A percentile compares a stretch with the other conserved stretches of the same genome.
phyloP scores from a whole-genome alignment of 495 filamentous ascomycete species.

The Penicillium cinerascens region DNA sequence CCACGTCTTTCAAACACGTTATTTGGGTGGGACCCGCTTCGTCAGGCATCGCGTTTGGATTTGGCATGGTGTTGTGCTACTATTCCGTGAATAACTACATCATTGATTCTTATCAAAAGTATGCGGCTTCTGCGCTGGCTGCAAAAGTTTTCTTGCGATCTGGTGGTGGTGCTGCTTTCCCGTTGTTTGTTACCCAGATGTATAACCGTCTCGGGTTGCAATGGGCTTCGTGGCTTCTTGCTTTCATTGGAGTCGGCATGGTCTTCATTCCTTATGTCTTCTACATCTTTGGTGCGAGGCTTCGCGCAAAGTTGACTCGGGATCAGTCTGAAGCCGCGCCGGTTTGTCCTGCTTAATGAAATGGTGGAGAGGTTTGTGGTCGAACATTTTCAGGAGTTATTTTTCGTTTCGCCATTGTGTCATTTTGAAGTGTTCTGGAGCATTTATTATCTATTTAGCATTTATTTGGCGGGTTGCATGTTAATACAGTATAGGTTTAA shows the following conservation, averaged over 20 bases:
- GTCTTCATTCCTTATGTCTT: slow-evolving; percentile 47
- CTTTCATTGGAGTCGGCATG: slow-evolving; percentile 48
- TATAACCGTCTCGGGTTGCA: slow-evolving; percentile 50
- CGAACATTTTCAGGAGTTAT: not conserved
- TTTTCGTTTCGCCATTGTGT: not conserved
- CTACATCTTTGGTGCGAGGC: slow-evolving; percentile 22
- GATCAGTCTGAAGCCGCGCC: slow-evolving; percentile 1
- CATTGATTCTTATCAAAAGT: slow-evolving; percentile 58
- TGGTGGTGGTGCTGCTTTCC: slow-evolving; percentile 41
- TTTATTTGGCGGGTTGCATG: not conserved
- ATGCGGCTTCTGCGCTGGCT: slow-evolving; percentile 33
- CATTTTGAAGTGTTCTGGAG: not conserved
- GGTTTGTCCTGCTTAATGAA: not conserved
- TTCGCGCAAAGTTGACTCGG: slow-evolving; percentile 21
- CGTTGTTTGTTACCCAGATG: slow-evolving; percentile 51
- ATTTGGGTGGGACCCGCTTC: slow-evolving; percentile 64
- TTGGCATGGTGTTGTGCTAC: slow-evolving; percentile 66
- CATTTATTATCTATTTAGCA: too few relatives aligned
- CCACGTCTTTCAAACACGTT: slow-evolving; percentile 57
- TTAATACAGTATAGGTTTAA: not conserved
- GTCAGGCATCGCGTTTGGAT: slow-evolving; percentile 61
- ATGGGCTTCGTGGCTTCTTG: slow-evolving; percentile 56
- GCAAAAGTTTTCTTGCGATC: slow-evolving; percentile 34
- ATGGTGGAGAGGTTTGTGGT: not conserved
- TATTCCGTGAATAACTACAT: slow-evolving; percentile 68